Conservation (phyloP, 2,329 filamentous ascomycete genomes). For the Pyrenochaeta sp. region DNA sequence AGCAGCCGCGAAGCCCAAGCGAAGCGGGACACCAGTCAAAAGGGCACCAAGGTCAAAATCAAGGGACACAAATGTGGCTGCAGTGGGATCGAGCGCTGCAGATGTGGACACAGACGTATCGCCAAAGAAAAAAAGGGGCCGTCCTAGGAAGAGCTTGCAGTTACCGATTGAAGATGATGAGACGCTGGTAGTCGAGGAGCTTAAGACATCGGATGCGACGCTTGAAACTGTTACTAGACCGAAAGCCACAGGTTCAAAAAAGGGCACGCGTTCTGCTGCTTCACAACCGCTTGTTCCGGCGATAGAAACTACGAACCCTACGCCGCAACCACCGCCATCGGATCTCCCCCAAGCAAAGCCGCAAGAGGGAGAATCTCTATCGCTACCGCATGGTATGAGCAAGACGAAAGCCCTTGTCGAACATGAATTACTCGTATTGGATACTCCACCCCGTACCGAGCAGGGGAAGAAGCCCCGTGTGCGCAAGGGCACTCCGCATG, state of each 20-base stretch:
- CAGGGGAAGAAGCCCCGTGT: conserved; percentile 25
- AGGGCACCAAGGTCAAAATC: conserved; percentile 35
- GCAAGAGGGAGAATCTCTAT: neutral
- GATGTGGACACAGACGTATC: conserved; percentile 33
- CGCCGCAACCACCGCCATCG: conserved; percentile 6
- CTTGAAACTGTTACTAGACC: conserved; percentile 4
- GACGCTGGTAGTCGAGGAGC: conserved; percentile 11
- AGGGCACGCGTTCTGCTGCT: conserved; percentile 14
- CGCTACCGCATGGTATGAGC: neutral
- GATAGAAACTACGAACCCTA: conserved; percentile 18
- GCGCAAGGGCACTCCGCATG: conserved; percentile 40
- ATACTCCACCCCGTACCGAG: conserved; percentile 26
- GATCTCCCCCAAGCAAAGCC: neutral
- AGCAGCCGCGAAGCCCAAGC: conserved; percentile 36
- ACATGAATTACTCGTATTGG: conserved; percentile 8
- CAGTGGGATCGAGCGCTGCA: conserved; percentile 29
- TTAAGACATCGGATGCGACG: conserved; percentile 8
- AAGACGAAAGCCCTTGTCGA: conserved; percentile 3
- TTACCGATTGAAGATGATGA: conserved; percentile 27
- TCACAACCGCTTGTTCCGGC: conserved; percentile 5
- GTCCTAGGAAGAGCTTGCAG: conserved; percentile 43
- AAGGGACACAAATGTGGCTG: conserved; percentile 23
- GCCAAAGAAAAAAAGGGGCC: conserved; percentile 42
- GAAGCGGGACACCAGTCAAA: conserved; percentile 44
- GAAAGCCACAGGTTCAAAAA: conserved; percentile 10